Base-by-base conservation (phyloP, 768 basidiomycete species). In the Lactifluus piperatus region DNA sequence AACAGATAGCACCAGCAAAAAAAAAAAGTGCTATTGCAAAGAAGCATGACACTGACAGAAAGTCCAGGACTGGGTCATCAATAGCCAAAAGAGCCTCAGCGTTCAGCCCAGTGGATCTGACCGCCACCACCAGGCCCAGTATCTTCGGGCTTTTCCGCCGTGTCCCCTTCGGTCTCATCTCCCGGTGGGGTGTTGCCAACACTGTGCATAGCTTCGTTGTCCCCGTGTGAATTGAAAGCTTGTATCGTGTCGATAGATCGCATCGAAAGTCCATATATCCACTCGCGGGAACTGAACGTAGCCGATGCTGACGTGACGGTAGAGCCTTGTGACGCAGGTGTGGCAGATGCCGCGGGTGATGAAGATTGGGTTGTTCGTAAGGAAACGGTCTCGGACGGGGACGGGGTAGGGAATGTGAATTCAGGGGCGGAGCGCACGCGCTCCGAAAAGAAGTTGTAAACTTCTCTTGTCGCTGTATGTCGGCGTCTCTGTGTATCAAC, bases 391-490 rank as follows among this genome's bases (percentile, higher is more conserved):
- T 60, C 58, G 5, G 43, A 48, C 26, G 36, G 10, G 18, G 49
- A 9, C 4, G 29, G 9, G 2, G 49, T 29, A 27, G 60, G 54
- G 30, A 61, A 61, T 18, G 44, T 46, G 45, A 51, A 61, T 48
- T 61, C 60, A 5, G 60, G 60, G 27, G 60, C 50, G 8, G 60
- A 46, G 30, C 60, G 60, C 14, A 56, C 60, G 5, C 50, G 44
- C 7, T 61, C 60, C 29, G 60, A 56, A 56, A 61, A 61, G 44
- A 61, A 61, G 37, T 61, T 51, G 16, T 51, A 61, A 11, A 61
- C 46, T 36, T 61, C 54, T 27, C 34, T n/a, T 44, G 49, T 41
- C 4, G 18, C 13, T 18, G 50, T 14, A 30, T 39, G 34, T 26
- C 44, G 41, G 22, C 50, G 60, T 51, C 50, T 41, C 51, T 13